A percentile compares a stretch with the other conserved stretches of the same genome.
phyloP scores from a whole-genome alignment of 208 protist species.

The Acanthamoeba divionensis region DNA sequence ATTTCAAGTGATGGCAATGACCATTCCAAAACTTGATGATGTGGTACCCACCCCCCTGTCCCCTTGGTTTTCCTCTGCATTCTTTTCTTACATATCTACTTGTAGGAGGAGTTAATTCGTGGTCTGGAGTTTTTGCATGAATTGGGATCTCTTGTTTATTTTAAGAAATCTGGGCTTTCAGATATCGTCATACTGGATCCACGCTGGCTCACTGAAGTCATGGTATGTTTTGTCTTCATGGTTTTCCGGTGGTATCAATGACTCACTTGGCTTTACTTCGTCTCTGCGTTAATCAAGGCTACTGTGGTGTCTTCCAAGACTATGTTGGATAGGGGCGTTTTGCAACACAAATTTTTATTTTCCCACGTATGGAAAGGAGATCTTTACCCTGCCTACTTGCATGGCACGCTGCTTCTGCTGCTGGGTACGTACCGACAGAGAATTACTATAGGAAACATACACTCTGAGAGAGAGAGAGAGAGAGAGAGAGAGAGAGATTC shows the following conservation, averaged over 20 bases:
- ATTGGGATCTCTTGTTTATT: constrained; percentile 9
- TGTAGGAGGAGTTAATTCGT: neutral
- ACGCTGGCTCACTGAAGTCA: constrained; percentile 9
- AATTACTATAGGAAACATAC: too few species aligned
- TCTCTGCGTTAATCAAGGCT: neutral
- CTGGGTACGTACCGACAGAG: too few species aligned
- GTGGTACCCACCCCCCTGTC: neutral
- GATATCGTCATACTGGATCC: constrained; percentile 33
- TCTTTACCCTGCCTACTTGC: neutral
- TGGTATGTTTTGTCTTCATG: neutral
- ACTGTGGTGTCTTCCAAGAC: constrained; percentile 8
- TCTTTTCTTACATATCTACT: neutral
- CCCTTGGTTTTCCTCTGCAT: neutral
- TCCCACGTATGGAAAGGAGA: constrained; percentile 17
- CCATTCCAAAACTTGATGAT: neutral
- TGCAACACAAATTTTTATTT: neutral
- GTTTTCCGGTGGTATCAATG: neutral
- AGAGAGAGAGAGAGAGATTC: too few species aligned
- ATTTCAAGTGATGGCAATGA: neutral
- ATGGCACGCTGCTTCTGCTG: neutral
- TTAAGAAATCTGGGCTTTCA: neutral
- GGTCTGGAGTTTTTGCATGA: constrained; percentile 3
- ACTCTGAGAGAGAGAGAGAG: too few species aligned
- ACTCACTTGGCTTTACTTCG: neutral
- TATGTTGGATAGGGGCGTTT: neutral